phyloP scores from a whole-genome alignment of 1,284 basidiomycete genomes.

The Ceratobasidium papillatum region DNA sequence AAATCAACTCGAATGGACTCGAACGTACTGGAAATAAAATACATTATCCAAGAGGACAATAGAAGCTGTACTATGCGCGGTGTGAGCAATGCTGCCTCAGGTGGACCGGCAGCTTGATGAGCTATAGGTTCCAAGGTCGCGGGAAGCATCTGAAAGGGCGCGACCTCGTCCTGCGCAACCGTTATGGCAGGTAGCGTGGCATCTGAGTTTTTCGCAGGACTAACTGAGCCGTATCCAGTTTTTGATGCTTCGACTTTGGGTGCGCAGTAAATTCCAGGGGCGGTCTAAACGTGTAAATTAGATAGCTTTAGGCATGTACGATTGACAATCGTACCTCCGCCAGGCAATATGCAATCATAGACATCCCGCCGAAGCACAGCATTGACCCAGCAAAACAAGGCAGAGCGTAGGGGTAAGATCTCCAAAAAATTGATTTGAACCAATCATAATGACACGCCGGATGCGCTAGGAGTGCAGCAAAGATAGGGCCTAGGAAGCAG shows the following conservation, averaged over 20 bases:
- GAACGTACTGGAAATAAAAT: constrained; percentile 22
- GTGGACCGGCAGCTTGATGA: neutral
- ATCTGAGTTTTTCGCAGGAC: neutral
- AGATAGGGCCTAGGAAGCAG: constrained; percentile 4
- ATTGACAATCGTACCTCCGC: constrained; percentile 6
- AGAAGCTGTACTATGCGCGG: constrained; percentile 24
- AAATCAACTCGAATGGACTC: neutral
- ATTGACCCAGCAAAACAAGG: constrained; percentile 21
- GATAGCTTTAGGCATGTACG: neutral
- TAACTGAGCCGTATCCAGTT: neutral
- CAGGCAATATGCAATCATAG: constrained; percentile 4
- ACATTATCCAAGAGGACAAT: constrained; percentile 36
- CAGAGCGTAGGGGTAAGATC: constrained; percentile 12
- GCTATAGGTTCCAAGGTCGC: neutral
- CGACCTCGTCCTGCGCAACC: neutral
- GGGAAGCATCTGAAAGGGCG: neutral
- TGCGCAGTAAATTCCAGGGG: neutral
- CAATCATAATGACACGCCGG: constrained; percentile 3
- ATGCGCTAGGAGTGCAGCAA: constrained; percentile 12
- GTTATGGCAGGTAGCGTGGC: neutral
- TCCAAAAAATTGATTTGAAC: constrained; percentile 27
- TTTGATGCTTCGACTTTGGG: neutral
- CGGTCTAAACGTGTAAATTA: constrained; percentile 8
- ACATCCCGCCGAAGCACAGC: constrained; percentile 14
- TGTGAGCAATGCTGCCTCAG: neutral